These are phyloP conservation scores for Mycosphaerelloides madeirae DNA, from an alignment of 2,329 filamentous ascomycete species.

Conservation along the genomic window DNA sequence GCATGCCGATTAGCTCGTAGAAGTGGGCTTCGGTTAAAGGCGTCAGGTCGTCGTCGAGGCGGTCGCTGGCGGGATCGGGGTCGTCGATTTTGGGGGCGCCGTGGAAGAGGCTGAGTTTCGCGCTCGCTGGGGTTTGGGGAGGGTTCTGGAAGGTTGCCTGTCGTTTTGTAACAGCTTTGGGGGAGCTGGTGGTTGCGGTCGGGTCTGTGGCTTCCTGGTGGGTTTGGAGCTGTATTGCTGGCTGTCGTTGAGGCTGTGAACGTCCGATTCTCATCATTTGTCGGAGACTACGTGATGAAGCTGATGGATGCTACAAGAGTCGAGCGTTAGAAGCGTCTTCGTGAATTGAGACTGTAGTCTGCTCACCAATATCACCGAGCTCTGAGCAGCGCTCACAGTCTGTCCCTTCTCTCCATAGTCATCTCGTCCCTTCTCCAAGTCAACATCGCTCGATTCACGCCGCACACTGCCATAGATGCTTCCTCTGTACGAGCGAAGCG, in stretches of 20 bases:
- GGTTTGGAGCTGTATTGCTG: too few relatives aligned
- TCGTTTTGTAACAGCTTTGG: conserved; percentile 5
- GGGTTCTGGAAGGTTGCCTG: conserved; percentile 3
- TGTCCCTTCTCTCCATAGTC: conserved; percentile 19
- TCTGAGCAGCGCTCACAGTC: conserved; percentile 11
- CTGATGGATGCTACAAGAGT: conserved; percentile 6
- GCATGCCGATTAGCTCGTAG: conserved; percentile 31
- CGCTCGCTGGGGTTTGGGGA: conserved; percentile 8
- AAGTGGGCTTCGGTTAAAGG: conserved; percentile 26
- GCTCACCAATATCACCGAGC: conserved; percentile 16
- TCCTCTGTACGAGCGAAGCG: conserved; percentile 27
- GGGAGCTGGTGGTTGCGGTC: background rate
- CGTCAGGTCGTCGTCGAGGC: conserved; percentile 21
- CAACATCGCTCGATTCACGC: background rate
- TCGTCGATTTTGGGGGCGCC: conserved; percentile 20
- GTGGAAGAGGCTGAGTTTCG: conserved; percentile 11
- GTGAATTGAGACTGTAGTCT: background rate
- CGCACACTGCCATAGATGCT: conserved; percentile 20
- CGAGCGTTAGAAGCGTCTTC: background rate
- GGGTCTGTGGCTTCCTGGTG: background rate
- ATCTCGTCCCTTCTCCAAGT: conserved; percentile 22
- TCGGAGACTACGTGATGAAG: conserved; percentile 6
- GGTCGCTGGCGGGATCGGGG: conserved; percentile 24
- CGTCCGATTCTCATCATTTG: conserved; percentile 1
- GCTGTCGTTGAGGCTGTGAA: conserved; percentile 5